phyloP scores from a whole-genome alignment of 345 rosid genomes.

The Firmiana major region DNA sequence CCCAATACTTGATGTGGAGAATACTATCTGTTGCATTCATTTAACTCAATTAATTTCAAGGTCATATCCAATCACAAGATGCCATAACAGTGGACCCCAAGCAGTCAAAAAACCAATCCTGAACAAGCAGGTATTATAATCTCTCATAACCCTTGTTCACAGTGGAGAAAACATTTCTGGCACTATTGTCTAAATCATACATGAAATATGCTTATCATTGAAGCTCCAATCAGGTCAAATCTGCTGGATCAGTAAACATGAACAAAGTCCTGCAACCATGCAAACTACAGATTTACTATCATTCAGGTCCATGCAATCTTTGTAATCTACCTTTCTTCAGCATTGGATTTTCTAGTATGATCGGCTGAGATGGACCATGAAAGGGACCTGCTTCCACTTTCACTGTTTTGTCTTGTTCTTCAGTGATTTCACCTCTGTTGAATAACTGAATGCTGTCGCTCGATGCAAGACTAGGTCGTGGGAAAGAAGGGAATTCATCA shows the following conservation, averaged over 20 bases:
- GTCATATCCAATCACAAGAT: neutral
- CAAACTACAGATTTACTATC: neutral
- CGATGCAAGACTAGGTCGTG: neutral
- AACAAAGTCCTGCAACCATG: neutral
- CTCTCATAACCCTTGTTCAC: neutral
- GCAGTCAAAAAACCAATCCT: neutral
- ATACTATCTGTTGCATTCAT: conserved; percentile 1
- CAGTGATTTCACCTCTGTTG: conserved; percentile 9
- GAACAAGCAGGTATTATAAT: neutral
- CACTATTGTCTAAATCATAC: neutral
- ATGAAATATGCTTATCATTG: neutral
- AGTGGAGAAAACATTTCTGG: neutral
- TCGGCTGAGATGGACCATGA: neutral
- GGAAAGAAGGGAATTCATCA: neutral
- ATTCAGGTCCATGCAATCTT: neutral
- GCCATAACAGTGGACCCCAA: neutral
- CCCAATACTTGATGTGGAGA: neutral
- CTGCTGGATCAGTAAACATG: neutral
- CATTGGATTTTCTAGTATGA: neutral
- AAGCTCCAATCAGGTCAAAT: neutral
- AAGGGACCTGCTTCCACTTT: conserved; percentile 1
- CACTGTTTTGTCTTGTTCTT: neutral
- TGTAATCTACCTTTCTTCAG: neutral
- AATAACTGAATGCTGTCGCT: neutral
- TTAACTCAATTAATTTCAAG: neutral